Conservation (phyloP, 257 asterid genomes). For the Prunella vulgaris region DNA sequence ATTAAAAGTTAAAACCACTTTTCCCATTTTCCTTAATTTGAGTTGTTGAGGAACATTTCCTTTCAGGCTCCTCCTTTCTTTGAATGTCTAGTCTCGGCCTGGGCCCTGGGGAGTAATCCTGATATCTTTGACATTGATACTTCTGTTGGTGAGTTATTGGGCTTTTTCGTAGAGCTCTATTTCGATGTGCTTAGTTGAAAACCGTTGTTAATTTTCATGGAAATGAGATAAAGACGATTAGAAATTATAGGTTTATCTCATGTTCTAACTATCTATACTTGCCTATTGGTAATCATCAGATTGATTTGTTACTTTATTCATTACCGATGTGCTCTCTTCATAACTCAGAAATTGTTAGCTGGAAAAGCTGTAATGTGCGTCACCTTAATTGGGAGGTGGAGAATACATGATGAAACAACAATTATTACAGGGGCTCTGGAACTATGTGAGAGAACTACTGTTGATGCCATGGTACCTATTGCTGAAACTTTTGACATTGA, state of each 20-base stretch:
- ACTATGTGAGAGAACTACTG: slow-evolving; percentile 81
- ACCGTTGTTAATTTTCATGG: slow-evolving; percentile 92
- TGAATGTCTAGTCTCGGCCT: no score
- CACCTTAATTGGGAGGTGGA: slow-evolving; percentile 76
- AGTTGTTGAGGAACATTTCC: no score
- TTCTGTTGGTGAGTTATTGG: no score
- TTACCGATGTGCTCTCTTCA: neutral
- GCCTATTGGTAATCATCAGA: neutral
- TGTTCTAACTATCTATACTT: neutral
- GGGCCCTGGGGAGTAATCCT: no score
- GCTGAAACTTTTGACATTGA: slow-evolving; percentile 81
- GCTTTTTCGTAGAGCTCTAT: slow-evolving; percentile 75
- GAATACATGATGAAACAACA: slow-evolving; percentile 99
- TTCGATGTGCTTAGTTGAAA: slow-evolving; percentile 96
- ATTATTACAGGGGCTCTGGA: slow-evolving; percentile 97
- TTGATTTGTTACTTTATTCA: neutral
- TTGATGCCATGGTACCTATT: slow-evolving; percentile 94
- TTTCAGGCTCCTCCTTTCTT: no score
- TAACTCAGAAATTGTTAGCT: slow-evolving; percentile 3
- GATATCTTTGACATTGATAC: no score
- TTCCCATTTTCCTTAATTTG: no score
- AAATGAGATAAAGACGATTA: slow-evolving; percentile 61
- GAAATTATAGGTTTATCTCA: neutral
- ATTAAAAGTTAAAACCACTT: no score
- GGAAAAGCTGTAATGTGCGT: slow-evolving; percentile 6